Percentiles rank a stretch among this genome's conserved stretches.
phyloP scores from a whole-genome alignment of 768 basidiomycete species.

The Pleurotus eryngii region DNA sequence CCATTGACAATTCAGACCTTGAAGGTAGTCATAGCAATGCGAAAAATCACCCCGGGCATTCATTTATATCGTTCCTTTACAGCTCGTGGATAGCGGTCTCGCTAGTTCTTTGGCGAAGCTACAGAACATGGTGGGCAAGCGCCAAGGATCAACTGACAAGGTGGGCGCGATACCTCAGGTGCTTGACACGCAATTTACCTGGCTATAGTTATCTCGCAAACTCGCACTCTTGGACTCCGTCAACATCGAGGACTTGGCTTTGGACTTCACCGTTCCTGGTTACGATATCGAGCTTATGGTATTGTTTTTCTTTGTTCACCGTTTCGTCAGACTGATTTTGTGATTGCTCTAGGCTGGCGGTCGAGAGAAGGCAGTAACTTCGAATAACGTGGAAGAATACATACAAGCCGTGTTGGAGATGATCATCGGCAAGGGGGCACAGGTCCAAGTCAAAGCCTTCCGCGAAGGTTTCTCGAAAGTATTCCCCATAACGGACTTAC shows the following conservation, averaged over 20 bases:
- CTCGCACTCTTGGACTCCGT: slow-evolving; percentile 57
- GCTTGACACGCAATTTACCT: neutral
- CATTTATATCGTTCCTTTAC: neutral
- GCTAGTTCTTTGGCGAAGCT: slow-evolving; percentile 84
- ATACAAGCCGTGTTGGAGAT: slow-evolving; percentile 83
- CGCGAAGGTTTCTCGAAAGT: slow-evolving; percentile 94
- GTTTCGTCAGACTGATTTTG: neutral
- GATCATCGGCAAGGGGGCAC: slow-evolving; percentile 78
- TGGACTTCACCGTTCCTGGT: slow-evolving; percentile 97
- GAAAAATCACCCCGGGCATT: neutral
- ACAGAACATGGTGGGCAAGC: slow-evolving; percentile 57
- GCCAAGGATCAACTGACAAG: slow-evolving; percentile 47
- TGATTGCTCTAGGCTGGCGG: slow-evolving; percentile 64
- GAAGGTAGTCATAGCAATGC: slow-evolving; percentile 45
- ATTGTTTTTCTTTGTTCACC: slow-evolving; percentile 18
- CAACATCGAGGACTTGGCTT: slow-evolving; percentile 79
- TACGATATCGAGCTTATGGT: slow-evolving; percentile 91
- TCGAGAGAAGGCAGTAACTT: slow-evolving; percentile 74
- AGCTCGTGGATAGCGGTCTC: slow-evolving; percentile 83
- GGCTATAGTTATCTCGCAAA: slow-evolving; percentile 49
- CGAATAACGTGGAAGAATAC: slow-evolving; percentile 87
- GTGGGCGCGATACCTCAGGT: slow-evolving; percentile 26
- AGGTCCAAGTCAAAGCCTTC: slow-evolving; percentile 85
- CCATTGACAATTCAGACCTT: slow-evolving; percentile 81
- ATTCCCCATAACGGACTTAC: slow-evolving; percentile 87